Percentiles rank a stretch among this genome's conserved stretches.
These are phyloP conservation scores for Stropharia rugosoannulata DNA, from an alignment of 768 basidiomycete species.

Conservation along the genomic window DNA sequence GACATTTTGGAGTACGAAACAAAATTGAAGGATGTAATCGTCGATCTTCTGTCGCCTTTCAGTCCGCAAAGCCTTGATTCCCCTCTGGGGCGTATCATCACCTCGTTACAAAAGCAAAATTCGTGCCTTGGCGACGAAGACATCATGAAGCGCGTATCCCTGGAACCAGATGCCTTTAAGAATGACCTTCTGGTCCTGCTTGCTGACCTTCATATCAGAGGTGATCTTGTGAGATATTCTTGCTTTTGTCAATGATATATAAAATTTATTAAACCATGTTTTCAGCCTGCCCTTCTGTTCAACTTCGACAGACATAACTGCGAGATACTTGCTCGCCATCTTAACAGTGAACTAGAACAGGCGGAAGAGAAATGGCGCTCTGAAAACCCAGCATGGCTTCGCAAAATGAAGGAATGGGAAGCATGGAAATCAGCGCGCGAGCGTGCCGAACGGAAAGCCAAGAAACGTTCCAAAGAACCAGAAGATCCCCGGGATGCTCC, in stretches of 20 bases:
- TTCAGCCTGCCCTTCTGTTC: slow-evolving; percentile 67
- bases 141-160: background rate
- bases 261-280: background rate
- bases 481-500: slow-evolving; percentile 13
- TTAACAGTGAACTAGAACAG: slow-evolving; percentile 34
- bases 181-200: slow-evolving; percentile 50
- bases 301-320: slow-evolving; percentile 61
- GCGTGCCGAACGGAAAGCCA: slow-evolving; percentile 36
- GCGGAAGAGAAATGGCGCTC: slow-evolving; percentile 53
- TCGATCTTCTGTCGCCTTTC: slow-evolving; percentile 31
- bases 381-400: slow-evolving; percentile 44
- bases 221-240: slow-evolving; percentile 49
- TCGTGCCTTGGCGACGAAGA: background rate
- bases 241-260: background rate
- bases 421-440: slow-evolving; percentile 54
- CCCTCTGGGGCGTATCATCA: slow-evolving; percentile 37
- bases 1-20: slow-evolving; percentile 62
- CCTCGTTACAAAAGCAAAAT: slow-evolving; percentile 32
- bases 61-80: slow-evolving; percentile 33
- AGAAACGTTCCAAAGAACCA: slow-evolving; percentile 33
- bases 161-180: slow-evolving; percentile 23
- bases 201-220: slow-evolving; percentile 53
- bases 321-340: slow-evolving; percentile 45
- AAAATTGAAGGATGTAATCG: slow-evolving; percentile 45
- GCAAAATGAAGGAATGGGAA: slow-evolving; percentile 51